Evolutionary conservation across 805 yeast genomes (phyloP), one percentile per base, ranked within the genome.

Genomic region (Pichia membranifaciens): DNA sequence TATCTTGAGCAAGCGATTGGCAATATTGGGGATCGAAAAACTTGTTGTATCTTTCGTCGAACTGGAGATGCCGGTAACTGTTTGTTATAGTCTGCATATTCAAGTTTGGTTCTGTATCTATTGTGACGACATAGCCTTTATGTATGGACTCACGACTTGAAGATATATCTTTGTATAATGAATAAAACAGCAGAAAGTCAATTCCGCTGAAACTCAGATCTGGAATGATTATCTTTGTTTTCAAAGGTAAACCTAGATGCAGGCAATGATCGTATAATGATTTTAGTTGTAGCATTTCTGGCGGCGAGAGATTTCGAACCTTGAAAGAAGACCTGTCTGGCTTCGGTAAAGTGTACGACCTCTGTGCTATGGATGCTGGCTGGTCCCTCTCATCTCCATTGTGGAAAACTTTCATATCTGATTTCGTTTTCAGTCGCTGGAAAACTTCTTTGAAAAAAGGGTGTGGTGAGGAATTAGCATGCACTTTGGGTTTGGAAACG

Each of bases 401-500:
- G n/a, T n/a, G n/a, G n/a, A 36, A 43, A 35, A 2, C 15, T 28
- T 21, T 39, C 22, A 21, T 8, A 29, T 38, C 34, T 12, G 32
- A 4, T 28, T 18, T 21, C 18, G 7, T 10, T n/a, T 39, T 38
- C 28, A 25, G 34, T 18, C 34, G 40, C 41, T 29, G 29, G 23
- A 22, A 39, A 15, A 52, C 22, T 21, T 44, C 48, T 28, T 49
- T 44, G 15, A 52, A 52, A 20, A 52, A 52, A 9, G 54, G 54
- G 45, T 52, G 54, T 10, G 46, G 34, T 1, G 50, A 46, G 13
- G 40, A 15, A 10, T 21, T 38, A 9, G 53, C 44, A 25, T 45
- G 44, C 2, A 49, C 25, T 23, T 43, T 49, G 4, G 47, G 33
- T 38, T 41, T 45, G 21, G 22, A 12, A 36, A 16, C 20, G 9